phyloP scores from a whole-genome alignment of 2,329 filamentous ascomycete species.

The Aureobasidium leucospermi region DNA sequence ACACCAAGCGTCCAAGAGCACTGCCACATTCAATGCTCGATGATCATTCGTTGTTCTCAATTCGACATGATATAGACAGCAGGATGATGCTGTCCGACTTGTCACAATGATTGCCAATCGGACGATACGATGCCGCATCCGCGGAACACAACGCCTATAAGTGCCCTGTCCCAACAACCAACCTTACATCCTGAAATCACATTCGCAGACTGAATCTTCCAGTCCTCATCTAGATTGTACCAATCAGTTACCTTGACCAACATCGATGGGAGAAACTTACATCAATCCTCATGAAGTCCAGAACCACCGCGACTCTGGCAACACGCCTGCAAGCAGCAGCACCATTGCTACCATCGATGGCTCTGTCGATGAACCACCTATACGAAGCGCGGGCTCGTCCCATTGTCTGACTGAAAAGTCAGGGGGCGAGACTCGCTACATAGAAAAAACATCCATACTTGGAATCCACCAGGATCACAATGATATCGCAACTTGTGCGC shows the following conservation, averaged over 20 bases:
- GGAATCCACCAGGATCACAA: slow-evolving; percentile 13
- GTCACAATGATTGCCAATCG: background rate
- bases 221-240: background rate
- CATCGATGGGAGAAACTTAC: slow-evolving; percentile 24
- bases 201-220: background rate
- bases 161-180: background rate
- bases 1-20: slow-evolving; percentile 2
- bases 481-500: slow-evolving; percentile 18
- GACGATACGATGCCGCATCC: background rate
- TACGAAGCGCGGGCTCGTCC: slow-evolving; percentile 25
- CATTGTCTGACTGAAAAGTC: slow-evolving; percentile 21
- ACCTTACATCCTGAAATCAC: background rate
- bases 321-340: slow-evolving; percentile 18
- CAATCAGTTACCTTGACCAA: background rate
- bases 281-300: slow-evolving; percentile 17
- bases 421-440: slow-evolving; percentile 22
- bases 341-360: slow-evolving; percentile 20
- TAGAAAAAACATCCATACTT: slow-evolving; percentile 10
- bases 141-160: background rate
- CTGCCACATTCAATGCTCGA: background rate
- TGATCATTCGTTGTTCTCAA: background rate
- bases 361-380: slow-evolving; percentile 24
- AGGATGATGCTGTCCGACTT: background rate
- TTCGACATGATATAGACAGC: background rate
- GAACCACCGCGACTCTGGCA: slow-evolving; percentile 17